phyloP scores from a whole-genome alignment of 768 basidiomycete species.

The Lyophyllum shimeji region DNA sequence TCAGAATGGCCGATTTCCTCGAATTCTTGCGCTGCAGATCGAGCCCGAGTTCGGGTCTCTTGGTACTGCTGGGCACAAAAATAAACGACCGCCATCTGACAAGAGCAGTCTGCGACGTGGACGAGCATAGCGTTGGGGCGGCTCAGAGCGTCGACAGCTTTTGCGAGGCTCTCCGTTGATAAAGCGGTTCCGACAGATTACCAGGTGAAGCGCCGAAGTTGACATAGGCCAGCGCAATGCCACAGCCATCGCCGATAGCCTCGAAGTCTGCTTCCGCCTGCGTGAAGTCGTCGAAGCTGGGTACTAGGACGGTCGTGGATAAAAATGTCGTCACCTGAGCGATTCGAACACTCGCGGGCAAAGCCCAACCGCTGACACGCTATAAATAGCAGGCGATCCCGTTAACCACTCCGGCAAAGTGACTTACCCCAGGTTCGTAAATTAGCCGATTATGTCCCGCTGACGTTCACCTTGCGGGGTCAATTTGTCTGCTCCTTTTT shows the following conservation, averaged over 20 bases:
- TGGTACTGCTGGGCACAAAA: neutral
- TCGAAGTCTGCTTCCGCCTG: no score
- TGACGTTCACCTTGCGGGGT: no score
- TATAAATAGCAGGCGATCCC: constrained; percentile 68
- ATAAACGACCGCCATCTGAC: neutral
- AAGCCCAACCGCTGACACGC: constrained; percentile 45
- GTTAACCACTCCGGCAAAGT: constrained; percentile 98
- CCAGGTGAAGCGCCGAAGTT: no score
- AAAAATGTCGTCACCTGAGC: constrained; percentile 48
- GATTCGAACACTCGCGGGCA: constrained; percentile 56
- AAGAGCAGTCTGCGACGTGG: neutral
- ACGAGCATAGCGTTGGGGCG: neutral
- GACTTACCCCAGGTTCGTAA: constrained; percentile 34
- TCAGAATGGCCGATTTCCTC: neutral
- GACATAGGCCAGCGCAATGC: no score
- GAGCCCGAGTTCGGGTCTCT: no score
- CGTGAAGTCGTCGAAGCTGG: no score
- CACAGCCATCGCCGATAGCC: no score
- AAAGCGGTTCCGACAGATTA: neutral
- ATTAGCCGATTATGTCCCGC: no score
- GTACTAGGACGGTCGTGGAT: no score
- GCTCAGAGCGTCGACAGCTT: neutral
- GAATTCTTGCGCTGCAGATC: neutral
- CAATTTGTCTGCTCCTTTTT: no score
- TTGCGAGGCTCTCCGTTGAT: neutral